phyloP scores from a whole-genome alignment of 148 eudicot species.

The Polygonum maritimum region DNA sequence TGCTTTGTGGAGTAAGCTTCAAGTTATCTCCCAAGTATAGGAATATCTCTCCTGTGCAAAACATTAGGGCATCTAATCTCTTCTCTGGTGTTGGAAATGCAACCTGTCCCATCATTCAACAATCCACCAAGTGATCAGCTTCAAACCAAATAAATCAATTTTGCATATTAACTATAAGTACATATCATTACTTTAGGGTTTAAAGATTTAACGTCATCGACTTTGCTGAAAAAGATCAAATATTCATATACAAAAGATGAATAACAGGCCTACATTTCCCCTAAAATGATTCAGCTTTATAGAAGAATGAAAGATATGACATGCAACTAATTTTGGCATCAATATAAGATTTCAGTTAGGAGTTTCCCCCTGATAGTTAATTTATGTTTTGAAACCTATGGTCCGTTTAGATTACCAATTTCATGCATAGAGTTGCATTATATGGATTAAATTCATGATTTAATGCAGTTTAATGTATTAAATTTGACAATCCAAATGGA shows the following conservation, averaged over 20 bases:
- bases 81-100: slow-evolving; percentile 88
- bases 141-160: background rate
- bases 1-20: slow-evolving; percentile 70
- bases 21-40: slow-evolving; percentile 76
- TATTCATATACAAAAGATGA: background rate
- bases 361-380: background rate
- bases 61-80: slow-evolving; percentile 80
- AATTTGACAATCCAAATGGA: too few species aligned
- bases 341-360: background rate
- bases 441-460: too few species aligned
- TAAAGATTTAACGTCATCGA: too few species aligned
- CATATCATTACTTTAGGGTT: too few species aligned
- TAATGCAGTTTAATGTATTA: too few species aligned
- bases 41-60: slow-evolving; percentile 62
- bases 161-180: background rate
- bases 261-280: background rate
- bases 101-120: slow-evolving; percentile 33
- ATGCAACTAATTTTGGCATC: background rate
- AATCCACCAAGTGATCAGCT: background rate
- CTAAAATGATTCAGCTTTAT: background rate
- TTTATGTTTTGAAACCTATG: background rate
- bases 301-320: background rate
- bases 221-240: too few species aligned
- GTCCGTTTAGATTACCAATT: too few species aligned
- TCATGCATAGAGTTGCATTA: too few species aligned